These are phyloP conservation scores for Alternaria panax DNA, from an alignment of 2,329 filamentous ascomycete species.

Conservation along the genomic window DNA sequence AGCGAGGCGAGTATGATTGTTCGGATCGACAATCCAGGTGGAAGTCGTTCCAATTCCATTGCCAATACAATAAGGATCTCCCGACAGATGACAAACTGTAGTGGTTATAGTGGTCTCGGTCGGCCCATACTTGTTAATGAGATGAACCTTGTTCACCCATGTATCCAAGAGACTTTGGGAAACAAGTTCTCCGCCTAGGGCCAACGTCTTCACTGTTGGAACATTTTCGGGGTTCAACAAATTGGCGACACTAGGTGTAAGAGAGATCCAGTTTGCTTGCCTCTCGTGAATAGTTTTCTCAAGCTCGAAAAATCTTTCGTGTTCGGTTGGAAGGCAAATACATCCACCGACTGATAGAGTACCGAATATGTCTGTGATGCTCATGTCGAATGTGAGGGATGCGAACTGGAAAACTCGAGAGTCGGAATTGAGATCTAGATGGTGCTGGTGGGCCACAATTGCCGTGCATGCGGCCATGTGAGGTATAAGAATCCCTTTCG, in stretches of 20 bases:
- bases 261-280: neutral
- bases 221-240: neutral
- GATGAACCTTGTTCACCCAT: neutral
- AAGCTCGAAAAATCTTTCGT: neutral
- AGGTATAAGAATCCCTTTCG: conserved; percentile 68
- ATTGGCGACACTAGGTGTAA: neutral
- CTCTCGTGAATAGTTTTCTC: neutral
- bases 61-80: neutral
- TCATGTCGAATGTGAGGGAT: conserved; percentile 44
- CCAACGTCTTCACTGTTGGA: neutral
- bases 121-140: neutral
- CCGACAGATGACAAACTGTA: neutral
- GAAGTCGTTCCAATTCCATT: neutral
- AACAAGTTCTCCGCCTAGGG: neutral
- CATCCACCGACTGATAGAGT: conserved; percentile 64
- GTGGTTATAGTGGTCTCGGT: neutral
- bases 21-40: neutral
- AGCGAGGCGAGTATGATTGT: conserved; percentile 7
- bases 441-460: conserved; percentile 26
- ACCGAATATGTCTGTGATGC: conserved; percentile 62
- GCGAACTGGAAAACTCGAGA: conserved; percentile 41
- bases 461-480: conserved; percentile 60
- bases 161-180: neutral
- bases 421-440: conserved; percentile 9
- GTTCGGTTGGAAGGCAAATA: conserved; percentile 25